Base-by-base conservation (phyloP, 495 filamentous ascomycete genomes). In the Trichoderma orchidacearum region DNA sequence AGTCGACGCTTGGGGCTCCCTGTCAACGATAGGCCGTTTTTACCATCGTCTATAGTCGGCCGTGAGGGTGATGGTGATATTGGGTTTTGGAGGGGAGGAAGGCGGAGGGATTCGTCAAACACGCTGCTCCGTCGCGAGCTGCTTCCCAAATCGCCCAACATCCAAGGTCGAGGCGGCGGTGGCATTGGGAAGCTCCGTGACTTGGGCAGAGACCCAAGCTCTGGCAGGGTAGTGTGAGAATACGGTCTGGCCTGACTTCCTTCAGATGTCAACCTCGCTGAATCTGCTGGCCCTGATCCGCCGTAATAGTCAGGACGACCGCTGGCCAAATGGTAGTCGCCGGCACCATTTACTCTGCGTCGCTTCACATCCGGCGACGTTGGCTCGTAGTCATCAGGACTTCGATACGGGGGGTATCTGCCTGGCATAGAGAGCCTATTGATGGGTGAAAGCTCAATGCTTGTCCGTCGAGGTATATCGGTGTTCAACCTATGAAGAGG, bases 11-110 rank as follows among this genome's bases (percentile, higher is more conserved):
- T n/a, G n/a, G n/a, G n/a, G n/a, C n/a, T n/a, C n/a, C n/a, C n/a
- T n/a, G n/a, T n/a, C n/a, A n/a, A n/a, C n/a, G n/a, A n/a, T n/a
- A n/a, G 9, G 7, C 34, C 17, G 18, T 25, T 15, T 51, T 21
- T 51, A 21, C 8, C 18, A 8, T 25, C 18, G 13, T 15, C 28
- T 25, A 53, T 25, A 23, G 5, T n/a, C 13, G 51, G 11, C 9
- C n/a, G 13, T 13, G 28, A 31, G 5, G 28, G 15, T 2, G 66
- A 61, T 11, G 56, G 61, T 1, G 70, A 52, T 6, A 66, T 53
- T 35, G 67, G 65, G 9, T 77, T 78, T 59, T 84, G 79, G 17
- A 86, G 60, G 1, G 85, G 85, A 3, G 85, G 81, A 1, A 88
- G 72, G 48, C 73, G 68, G 12, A 76, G 68, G 27, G 69, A 71